A percentile compares a stretch with the other conserved stretches of the same genome.
Evolutionary conservation across 2,329 filamentous ascomycete genomes (phyloP).

Genomic region (Taxawa tesnikishii): DNA sequence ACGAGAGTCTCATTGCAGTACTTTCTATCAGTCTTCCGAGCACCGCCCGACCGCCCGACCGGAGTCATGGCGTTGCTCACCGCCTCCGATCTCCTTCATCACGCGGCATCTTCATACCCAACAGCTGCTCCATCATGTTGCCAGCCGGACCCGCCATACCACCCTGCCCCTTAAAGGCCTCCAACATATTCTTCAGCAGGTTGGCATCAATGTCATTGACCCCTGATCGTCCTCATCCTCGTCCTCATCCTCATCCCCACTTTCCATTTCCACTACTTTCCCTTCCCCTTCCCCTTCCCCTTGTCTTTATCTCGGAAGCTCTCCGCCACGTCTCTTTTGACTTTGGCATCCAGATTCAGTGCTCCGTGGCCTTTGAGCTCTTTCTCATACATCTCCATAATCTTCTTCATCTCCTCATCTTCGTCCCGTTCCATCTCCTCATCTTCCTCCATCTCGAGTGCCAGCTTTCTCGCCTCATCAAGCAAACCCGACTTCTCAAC

Average conservation of each 20-base stretch:
- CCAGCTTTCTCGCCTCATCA: conserved; percentile 22
- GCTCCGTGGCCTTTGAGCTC: conserved; percentile 61
- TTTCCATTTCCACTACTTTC: conserved; percentile 15
- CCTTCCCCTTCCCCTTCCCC: conserved; percentile 15
- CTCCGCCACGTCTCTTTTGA: conserved; percentile 7
- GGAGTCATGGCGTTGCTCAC: no score
- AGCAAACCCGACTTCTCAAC: conserved; percentile 19
- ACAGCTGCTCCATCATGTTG: conserved; percentile 74
- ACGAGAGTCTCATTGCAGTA: no score
- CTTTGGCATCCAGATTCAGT: conserved; percentile 32
- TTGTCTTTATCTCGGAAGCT: conserved; percentile 12
- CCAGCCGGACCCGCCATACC: conserved; percentile 77
- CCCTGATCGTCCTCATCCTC: conserved; percentile 32
- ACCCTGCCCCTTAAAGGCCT: conserved; percentile 83
- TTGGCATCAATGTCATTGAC: conserved; percentile 74
- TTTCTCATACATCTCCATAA: conserved; percentile 58
- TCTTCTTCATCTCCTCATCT: conserved; percentile 48
- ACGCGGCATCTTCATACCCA: conserved; percentile 71
- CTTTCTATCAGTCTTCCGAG: no score
- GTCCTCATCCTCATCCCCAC: conserved; percentile 13
- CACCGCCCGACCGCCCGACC: no score
- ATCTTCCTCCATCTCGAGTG: conserved; percentile 28
- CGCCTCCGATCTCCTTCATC: conserved; percentile 65
- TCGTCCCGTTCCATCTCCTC: conserved; percentile 33
- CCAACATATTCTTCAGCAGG: conserved; percentile 77